Base-by-base conservation (phyloP, 1,284 basidiomycete genomes). In the Cryptococcus hybrid region DNA sequence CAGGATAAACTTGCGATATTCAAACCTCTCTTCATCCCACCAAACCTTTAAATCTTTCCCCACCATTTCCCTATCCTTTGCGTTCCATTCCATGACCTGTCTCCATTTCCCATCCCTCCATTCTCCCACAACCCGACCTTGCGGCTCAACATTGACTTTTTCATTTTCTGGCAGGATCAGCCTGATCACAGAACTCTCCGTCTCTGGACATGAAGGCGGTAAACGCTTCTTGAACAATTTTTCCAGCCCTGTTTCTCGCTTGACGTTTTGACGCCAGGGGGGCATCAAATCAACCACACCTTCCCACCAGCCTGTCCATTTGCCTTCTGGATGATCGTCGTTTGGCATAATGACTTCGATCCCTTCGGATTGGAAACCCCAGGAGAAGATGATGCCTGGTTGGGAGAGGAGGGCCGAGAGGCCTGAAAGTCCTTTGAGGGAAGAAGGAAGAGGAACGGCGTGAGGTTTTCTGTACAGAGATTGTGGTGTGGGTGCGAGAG, bases 391-490 rank as follows among this genome's bases (percentile, higher is more conserved):
- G 3, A 95, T 77, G 4, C 82, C 82, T 64, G 97, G 92, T 0
- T 92, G 88, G 67, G 94, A 90, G 44, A 98, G 81, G 2, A 98
- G 81, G 7, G 80, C 82, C 0, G 91, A 90, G n/a, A 98, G 83
- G 8, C 95, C 95, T 0, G 92, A 91, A n/a, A 84, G 80, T 2
- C 88, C 85, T 73, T 92, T 82, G 94, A 98, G 0, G 96, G 95
- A 2, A 99, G 80, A 5, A 98, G 85, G 70, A 94, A 92, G 56
- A 98, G 83, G 77, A 98, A 94, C 0, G 96, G 95, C 0, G 94
- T 95, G 5, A 99, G 80, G 74, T 98, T 98, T 73, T 99, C 96
- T 2, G 95, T 99, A 73, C 95, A 99, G 13, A 96, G 88, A 61
- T 87, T 6, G 86, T 90, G 82, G 15, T 86, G 85, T 0, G 88